These are phyloP conservation scores for Hortiboletus flavorubellus DNA, from an alignment of 768 basidiomycete genomes.

Conservation along the genomic window DNA sequence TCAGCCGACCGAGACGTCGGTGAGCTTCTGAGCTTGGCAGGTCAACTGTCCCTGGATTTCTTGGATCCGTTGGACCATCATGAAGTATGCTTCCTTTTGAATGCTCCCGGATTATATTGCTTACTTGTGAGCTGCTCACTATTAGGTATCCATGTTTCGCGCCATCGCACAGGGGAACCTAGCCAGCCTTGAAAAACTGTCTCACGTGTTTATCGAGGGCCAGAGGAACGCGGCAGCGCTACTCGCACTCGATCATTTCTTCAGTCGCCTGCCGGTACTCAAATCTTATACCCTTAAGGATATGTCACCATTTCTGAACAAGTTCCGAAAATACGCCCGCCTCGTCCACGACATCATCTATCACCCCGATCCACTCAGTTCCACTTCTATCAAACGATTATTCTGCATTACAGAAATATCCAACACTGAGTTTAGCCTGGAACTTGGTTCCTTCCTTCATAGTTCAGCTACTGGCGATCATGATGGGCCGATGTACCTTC, in stretches of 20 bases:
- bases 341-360: too few species aligned
- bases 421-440: too few species aligned
- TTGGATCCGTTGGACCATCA: not conserved
- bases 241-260: conserved; percentile 7
- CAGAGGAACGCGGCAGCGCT: conserved; percentile 1
- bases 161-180: conserved; percentile 8
- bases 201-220: conserved; percentile 23
- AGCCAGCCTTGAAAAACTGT: conserved; percentile 31
- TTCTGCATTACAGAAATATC: too few species aligned
- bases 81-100: conserved; percentile 8
- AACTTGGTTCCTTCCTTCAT: too few species aligned
- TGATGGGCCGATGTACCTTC: not conserved
- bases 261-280: conserved; percentile 12
- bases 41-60: too few species aligned
- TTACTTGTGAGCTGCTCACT: not conserved
- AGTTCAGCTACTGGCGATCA: too few species aligned
- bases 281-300: conserved; percentile 20
- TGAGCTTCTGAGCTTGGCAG: too few species aligned
- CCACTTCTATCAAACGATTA: too few species aligned
- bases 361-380: too few species aligned
- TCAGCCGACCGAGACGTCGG: too few species aligned
- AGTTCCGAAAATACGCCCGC: not conserved
- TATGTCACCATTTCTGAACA: not conserved
- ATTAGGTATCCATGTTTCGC: conserved; percentile 31
- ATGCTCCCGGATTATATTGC: not conserved